Base-by-base conservation (phyloP, 257 asterid genomes). In the Ligustrum vulgare region DNA sequence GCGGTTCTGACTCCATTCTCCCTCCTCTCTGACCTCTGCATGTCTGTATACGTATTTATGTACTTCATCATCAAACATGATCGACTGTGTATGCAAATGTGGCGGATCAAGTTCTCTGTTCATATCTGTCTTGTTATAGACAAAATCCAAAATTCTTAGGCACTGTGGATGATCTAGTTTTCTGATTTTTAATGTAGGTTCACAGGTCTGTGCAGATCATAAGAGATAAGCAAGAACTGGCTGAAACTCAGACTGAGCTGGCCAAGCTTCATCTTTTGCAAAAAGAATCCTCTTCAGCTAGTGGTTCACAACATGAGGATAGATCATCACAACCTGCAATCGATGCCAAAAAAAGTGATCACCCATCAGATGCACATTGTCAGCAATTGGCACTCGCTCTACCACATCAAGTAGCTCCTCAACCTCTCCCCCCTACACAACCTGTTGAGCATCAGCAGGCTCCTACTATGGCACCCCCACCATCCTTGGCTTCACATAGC, bases 221-320 rank as follows among this genome's bases (percentile, higher is more conserved):
- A 72, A 83, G 97, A 77, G 99, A 94, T 77, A 94, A 94, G 83
- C 98, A 94, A 82, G 99, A 94, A 82, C 98, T 94, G 76, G 93
- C 93, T 28, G 98, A 92, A 36, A 72, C 98, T 70, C 98, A 92
- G 77, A 92, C 89, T 84, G 99, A 94, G 81, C 92, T 91, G 56
- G 94, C 98, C 76, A 92, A 87, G 85, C 97, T 94, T 84, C 94
- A 94, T 84, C 91, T 92, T 63, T 89, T 83, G 8, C 93, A 91
- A 69, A 92, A 88, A 69, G 99, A 89, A 58, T 80, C 97, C 69
- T 77, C 93, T 60, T 76, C 87, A 28, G 74, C 84, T 75, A 80
- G 72, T 78, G 86, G 34, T 78, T 76, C 81, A 62, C 92, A 79
- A 49, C 91, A 85, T 77, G 97, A 91, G 77, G 99, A 91, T 71